Evolutionary conservation across 805 yeast genomes (phyloP).

Genomic region (Lachancea cidri): DNA sequence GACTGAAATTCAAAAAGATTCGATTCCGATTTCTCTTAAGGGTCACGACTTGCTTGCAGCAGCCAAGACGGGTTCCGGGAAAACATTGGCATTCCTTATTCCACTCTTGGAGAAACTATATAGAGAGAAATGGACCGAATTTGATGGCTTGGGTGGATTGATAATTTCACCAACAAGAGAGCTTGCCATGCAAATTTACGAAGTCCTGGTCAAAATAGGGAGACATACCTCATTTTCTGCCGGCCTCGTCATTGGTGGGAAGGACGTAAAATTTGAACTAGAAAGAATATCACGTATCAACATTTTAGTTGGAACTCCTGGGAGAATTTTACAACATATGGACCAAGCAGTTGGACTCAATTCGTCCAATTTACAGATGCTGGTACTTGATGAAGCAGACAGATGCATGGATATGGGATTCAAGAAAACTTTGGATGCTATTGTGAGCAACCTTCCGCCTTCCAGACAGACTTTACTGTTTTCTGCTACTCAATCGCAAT

Average conservation of each 20-base stretch:
- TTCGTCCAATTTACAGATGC: conserved; percentile 64
- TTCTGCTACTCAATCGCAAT: conserved; percentile 86
- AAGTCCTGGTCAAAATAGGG: conserved; percentile 80
- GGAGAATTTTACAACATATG: conserved; percentile 82
- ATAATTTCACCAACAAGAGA: conserved; percentile 92
- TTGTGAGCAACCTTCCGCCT: conserved; percentile 70
- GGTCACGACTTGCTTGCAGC: conserved; percentile 82
- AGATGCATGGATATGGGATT: conserved; percentile 93
- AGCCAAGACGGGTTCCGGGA: conserved; percentile 83
- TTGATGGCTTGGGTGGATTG: conserved; percentile 85
- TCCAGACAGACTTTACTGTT: conserved; percentile 78
- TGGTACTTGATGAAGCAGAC: conserved; percentile 89
- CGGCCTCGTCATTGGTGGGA: conserved; percentile 91
- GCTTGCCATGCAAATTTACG: conserved; percentile 84
- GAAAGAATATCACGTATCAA: conserved; percentile 77
- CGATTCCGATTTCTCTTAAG: conserved; percentile 71
- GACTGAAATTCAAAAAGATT: conserved; percentile 80
- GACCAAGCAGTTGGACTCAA: conserved; percentile 84
- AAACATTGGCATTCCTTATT: conserved; percentile 78
- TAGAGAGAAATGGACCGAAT: conserved; percentile 69
- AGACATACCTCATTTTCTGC: conserved; percentile 72
- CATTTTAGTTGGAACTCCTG: conserved; percentile 87
- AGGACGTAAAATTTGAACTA: conserved; percentile 74
- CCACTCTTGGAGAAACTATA: conserved; percentile 72
- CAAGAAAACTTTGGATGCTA: conserved; percentile 74